Percentiles rank a stretch among this genome's conserved stretches.
These are phyloP conservation scores for Pichia sorboxylosa DNA, from an alignment of 1,139 yeast species.

Conservation along the genomic window DNA sequence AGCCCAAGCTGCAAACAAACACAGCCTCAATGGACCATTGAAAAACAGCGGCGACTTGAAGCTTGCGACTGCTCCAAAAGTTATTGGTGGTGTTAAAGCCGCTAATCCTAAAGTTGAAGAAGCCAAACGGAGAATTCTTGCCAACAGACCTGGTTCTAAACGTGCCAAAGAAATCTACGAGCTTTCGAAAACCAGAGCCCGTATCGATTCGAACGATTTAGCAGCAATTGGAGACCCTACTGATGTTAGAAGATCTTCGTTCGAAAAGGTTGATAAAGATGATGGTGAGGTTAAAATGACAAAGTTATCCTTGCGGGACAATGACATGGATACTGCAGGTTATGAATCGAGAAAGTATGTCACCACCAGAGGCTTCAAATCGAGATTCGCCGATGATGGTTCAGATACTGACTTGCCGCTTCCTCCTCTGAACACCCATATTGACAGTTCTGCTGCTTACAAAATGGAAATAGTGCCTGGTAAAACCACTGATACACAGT, in stretches of 20 bases:
- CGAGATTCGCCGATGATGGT: constrained; percentile 50
- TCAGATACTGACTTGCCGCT: constrained; percentile 28
- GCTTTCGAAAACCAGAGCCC: constrained; percentile 23
- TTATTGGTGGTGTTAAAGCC: constrained; percentile 2
- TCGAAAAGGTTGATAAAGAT: constrained; percentile 28
- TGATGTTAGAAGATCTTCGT: constrained; percentile 35
- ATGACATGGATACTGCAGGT: constrained; percentile 6
- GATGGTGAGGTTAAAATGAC: constrained; percentile 5
- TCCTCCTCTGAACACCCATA: constrained; percentile 10
- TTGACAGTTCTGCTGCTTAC: constrained; percentile 5
- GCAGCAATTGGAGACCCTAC: constrained; percentile 6
- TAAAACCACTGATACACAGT: background rate
- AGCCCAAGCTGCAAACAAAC: constrained; percentile 18
- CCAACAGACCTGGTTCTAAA: constrained; percentile 22
- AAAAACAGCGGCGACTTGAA: constrained; percentile 1
- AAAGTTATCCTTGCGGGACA: constrained; percentile 17
- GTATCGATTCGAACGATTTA: constrained; percentile 9
- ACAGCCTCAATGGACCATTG: constrained; percentile 8
- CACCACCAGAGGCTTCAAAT: constrained; percentile 20
- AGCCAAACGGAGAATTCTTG: constrained; percentile 11
- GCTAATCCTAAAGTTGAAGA: constrained; percentile 13
- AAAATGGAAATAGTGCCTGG: background rate
- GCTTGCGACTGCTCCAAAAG: background rate
- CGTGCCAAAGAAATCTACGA: constrained; percentile 32
- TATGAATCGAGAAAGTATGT: constrained; percentile 4